phyloP scores from a whole-genome alignment of 2,329 filamentous ascomycete species.

The Aspergillus brunneoviolaceus region DNA sequence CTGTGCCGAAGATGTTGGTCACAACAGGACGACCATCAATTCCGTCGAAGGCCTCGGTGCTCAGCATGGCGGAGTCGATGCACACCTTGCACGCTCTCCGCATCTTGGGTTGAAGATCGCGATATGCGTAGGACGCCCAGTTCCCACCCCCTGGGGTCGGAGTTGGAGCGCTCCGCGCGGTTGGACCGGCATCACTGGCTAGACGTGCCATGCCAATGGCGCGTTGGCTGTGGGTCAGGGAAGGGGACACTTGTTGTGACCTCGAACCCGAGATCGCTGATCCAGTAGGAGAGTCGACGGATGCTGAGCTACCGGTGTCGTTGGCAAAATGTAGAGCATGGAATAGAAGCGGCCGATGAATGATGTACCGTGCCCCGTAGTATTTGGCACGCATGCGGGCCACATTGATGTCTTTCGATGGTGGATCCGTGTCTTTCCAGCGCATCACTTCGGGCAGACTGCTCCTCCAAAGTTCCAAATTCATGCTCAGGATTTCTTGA shows the following conservation, averaged over 20 bases:
- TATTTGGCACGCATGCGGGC: slow-evolving; percentile 90
- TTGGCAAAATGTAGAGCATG: slow-evolving; percentile 55
- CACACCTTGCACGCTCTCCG: slow-evolving; percentile 60
- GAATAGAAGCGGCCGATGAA: slow-evolving; percentile 74
- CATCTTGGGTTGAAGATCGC: slow-evolving; percentile 44
- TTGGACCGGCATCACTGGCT: slow-evolving; percentile 36
- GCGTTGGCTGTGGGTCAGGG: slow-evolving; percentile 30
- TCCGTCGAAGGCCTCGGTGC: slow-evolving; percentile 77
- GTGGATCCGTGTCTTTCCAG: slow-evolving; percentile 68
- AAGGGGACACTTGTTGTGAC: slow-evolving; percentile 39
- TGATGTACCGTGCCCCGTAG: slow-evolving; percentile 88
- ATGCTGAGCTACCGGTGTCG: slow-evolving; percentile 34
- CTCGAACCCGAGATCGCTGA: slow-evolving; percentile 28
- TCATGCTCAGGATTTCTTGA: slow-evolving; percentile 45
- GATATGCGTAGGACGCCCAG: slow-evolving; percentile 13
- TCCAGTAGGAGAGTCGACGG: slow-evolving; percentile 34
- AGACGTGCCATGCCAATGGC: slow-evolving; percentile 33
- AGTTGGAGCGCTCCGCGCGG: slow-evolving; percentile 18
- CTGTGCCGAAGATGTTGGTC: slow-evolving; percentile 94
- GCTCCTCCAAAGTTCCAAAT: slow-evolving; percentile 56
- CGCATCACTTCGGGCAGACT: slow-evolving; percentile 53
- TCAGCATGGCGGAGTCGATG: slow-evolving; percentile 74
- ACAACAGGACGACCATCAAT: slow-evolving; percentile 69
- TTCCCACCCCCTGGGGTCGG: not conserved
- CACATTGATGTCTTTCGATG: slow-evolving; percentile 72